These are phyloP conservation scores for Trametes villosa DNA, from an alignment of 768 basidiomycete species.

Conservation along the genomic window DNA sequence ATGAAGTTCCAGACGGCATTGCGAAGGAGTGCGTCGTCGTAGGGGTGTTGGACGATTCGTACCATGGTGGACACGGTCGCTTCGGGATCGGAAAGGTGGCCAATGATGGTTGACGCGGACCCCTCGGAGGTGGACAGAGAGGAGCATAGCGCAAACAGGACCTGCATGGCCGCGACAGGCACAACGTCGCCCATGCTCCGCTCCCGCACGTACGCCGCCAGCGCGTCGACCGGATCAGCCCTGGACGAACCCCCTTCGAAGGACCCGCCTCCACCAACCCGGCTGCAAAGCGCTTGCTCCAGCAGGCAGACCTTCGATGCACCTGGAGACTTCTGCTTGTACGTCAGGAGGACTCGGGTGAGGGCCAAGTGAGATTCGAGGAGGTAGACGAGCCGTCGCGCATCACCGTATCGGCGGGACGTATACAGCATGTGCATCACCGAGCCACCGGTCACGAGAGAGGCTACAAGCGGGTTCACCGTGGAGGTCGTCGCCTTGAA, in stretches of 20 bases:
- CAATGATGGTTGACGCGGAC: conserved; percentile 72
- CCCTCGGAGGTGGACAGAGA: conserved; percentile 65
- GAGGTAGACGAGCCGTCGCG: conserved; percentile 66
- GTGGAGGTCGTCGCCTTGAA: conserved; percentile 77
- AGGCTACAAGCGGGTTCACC: conserved; percentile 77
- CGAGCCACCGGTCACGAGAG: conserved; percentile 64
- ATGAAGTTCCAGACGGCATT: conserved; percentile 86
- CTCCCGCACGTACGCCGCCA: conserved; percentile 69
- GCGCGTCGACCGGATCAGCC: conserved; percentile 74
- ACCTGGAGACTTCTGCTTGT: conserved; percentile 52
- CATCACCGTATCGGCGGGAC: conserved; percentile 71
- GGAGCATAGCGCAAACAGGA: conserved; percentile 68
- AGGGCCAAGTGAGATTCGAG: conserved; percentile 70
- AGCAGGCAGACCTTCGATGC: conserved; percentile 53
- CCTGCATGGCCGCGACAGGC: conserved; percentile 66
- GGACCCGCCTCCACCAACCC: conserved; percentile 54
- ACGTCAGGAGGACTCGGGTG: conserved; percentile 62
- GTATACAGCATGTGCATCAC: conserved; percentile 62
- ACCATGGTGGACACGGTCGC: conserved; percentile 68
- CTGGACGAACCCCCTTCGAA: conserved; percentile 50
- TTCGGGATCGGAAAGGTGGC: conserved; percentile 80
- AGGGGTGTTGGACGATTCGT: conserved; percentile 76
- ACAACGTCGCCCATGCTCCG: conserved; percentile 62
- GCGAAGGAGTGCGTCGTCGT: conserved; percentile 73
- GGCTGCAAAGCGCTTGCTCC: conserved; percentile 76